Evolutionary conservation across 148 eudicot genomes (phyloP), one percentile per base, ranked within the genome.

Genomic region (Diospyros lotus): DNA sequence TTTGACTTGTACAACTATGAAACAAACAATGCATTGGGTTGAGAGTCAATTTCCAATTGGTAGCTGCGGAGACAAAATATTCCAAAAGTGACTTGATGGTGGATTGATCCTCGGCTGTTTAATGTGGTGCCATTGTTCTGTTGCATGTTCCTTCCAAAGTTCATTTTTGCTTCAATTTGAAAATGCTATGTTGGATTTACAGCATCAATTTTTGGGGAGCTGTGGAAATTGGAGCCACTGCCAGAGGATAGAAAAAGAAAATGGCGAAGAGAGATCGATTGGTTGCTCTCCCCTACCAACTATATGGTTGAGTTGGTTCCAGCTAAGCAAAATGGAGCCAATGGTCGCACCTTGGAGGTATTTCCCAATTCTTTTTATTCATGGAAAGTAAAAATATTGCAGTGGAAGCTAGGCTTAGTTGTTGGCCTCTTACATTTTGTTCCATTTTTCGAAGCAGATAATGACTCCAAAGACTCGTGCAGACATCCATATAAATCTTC

Each of bases 301-400:
- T 81, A 87, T 78, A 96, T 96, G 99, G 85, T 96, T 64, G 90
- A 91, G 80, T 77, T 95, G 84, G 97, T 96, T 89, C 99, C 99
- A 68, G 93, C 98, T 43, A 87, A 85, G 78, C 94, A 88, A 82
- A 74, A 82, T 58, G 88, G 86, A 64, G 45, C 85, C 64, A 86
- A 91, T 84, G 99, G 97, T 79, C 82, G 79, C 43, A 82, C 77
- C 39, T 50, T 93, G 79, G 99, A 96, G 99, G 99, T 87, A 85
- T 11, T 41, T 43, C 17, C 44, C 64, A 15, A 39, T 75, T 39
- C 54, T 58, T 45, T 41, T 62, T 50, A 14, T 39, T 40, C 8
- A 59, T 50, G 48, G 7, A 62, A 59, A 58, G 40, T 77, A 42
- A 54, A 65, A 41, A n/a, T 18, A 3, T 50, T 77, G 48, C 39